A percentile compares a stretch with the other conserved stretches of the same genome.
These are phyloP conservation scores for Suillus tomentosus DNA, from an alignment of 768 basidiomycete genomes.

Conservation along the genomic window DNA sequence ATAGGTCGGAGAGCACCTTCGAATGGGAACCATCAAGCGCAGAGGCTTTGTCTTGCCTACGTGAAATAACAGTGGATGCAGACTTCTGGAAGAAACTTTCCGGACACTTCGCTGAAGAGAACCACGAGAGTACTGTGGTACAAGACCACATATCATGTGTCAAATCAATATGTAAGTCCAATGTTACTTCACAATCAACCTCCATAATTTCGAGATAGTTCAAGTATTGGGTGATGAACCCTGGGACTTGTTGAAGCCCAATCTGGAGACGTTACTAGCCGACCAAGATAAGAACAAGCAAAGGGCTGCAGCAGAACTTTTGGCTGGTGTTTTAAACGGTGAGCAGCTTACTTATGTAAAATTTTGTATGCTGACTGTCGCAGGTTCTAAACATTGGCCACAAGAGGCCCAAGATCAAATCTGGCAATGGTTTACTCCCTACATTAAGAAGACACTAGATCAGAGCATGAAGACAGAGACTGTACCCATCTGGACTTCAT, in stretches of 20 bases:
- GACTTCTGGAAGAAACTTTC: slow-evolving; percentile 72
- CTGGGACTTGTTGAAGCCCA: slow-evolving; percentile 62
- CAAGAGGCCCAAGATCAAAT: slow-evolving; percentile 62
- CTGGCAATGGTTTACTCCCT: slow-evolving; percentile 81
- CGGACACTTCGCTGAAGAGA: slow-evolving; percentile 77
- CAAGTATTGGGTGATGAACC: slow-evolving; percentile 64
- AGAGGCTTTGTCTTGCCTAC: slow-evolving; percentile 51
- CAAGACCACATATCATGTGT: slow-evolving; percentile 73
- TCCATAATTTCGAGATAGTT: slow-evolving; percentile 31
- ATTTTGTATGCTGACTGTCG: slow-evolving; percentile 12
- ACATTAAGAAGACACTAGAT: slow-evolving; percentile 65
- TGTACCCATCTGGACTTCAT: slow-evolving; percentile 74
- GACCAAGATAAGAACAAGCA: slow-evolving; percentile 86
- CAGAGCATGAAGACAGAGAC: slow-evolving; percentile 82
- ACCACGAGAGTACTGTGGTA: slow-evolving; percentile 60
- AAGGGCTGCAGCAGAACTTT: slow-evolving; percentile 81
- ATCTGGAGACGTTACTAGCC: slow-evolving; percentile 60
- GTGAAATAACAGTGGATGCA: slow-evolving; percentile 45
- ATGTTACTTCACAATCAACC: not conserved
- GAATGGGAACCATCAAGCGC: slow-evolving; percentile 59
- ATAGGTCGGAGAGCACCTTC: slow-evolving; percentile 50
- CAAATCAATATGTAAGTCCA: slow-evolving; percentile 69
- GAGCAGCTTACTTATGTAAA: slow-evolving; percentile 11
- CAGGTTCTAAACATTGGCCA: slow-evolving; percentile 89
- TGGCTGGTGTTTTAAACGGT: slow-evolving; percentile 75